Conservation (phyloP, 169 alveolate genomes). For the Toxoplasma gondii region DNA sequence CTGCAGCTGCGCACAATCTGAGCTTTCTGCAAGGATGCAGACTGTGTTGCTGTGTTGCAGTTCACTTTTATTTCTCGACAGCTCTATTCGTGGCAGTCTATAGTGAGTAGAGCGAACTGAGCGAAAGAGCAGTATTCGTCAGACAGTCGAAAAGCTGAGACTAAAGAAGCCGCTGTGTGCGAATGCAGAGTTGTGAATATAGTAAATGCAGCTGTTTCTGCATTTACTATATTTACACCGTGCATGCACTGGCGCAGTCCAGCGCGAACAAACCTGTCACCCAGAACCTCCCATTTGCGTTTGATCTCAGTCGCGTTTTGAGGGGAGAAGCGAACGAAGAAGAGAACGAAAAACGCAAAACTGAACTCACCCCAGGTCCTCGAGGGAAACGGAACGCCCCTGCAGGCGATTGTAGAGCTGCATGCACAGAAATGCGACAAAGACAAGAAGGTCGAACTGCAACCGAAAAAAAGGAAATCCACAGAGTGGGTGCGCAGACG, state of each 20-base stretch:
- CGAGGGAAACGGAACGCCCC: slow-evolving; percentile 23
- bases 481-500: too few relatives aligned
- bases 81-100: background rate
- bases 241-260: too few relatives aligned
- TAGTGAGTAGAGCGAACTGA: background rate
- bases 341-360: background rate
- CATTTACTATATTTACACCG: too few relatives aligned
- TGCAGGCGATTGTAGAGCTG: slow-evolving; percentile 47
- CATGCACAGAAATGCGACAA: background rate
- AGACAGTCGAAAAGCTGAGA: background rate
- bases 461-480: background rate
- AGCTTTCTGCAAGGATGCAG: background rate
- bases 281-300: too few relatives aligned
- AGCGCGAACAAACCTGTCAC: too few relatives aligned
- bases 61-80: too few relatives aligned
- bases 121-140: background rate
- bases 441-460: background rate
- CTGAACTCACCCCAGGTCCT: slow-evolving; percentile 27
- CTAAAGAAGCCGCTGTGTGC: too few relatives aligned
- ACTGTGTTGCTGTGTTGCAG: background rate
- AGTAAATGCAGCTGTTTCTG: too few relatives aligned
- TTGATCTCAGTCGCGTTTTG: too few relatives aligned
- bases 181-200: too few relatives aligned
- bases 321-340: background rate
- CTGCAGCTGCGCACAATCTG: background rate